Base-by-base conservation (phyloP, 2,329 filamentous ascomycete genomes). In the Neopestalotiopsis sp. region DNA sequence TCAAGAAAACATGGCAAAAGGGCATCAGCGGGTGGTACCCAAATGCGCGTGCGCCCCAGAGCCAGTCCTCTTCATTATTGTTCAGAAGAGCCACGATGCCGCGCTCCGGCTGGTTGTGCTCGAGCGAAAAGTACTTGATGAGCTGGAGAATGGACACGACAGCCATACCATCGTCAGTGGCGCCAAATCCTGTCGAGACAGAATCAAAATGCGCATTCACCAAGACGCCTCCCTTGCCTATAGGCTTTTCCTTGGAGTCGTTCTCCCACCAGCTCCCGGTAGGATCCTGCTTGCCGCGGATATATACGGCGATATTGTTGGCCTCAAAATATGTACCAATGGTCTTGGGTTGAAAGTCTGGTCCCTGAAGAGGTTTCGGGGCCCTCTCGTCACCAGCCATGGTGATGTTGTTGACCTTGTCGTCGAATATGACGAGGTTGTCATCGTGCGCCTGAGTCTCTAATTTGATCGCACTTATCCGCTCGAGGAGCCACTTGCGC, bases 141-240 rank as follows among this genome's bases (percentile, higher is more conserved):
- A 98, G 84, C 79, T 98, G 94, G 62, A 98, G 86, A 57, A 95
- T 84, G 0, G 92, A 92, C n/a, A 97, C 90, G 28, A 97, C 94
- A 34, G 94, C 94, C 71, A 97, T 90, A 7, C 95, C 96, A 79
- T 98, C 94, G 76, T 99, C 96, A 2, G 96, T 98, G 17, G 96
- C 95, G 62, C 96, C 96, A 74, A 91, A 97, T 1, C 94, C 95
- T 2, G 94, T 97, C 14, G 94, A 93, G 5, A 98, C 96, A 69
- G 87, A 89, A 81, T 97, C 96, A 77, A 96, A 97, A 78, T 98
- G 96, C 20, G 95, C 95, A 79, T 98, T 98, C 73, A 98, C 92
- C 59, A 99, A 86, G 20, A 97, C 94, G 40, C 94, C 94, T 20
- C 93, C 92, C 70, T 89, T 89, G 9, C 87, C 86, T 70, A 86